Base-by-base conservation (phyloP, 2,329 filamentous ascomycete genomes). In the Didymella lethalis region DNA sequence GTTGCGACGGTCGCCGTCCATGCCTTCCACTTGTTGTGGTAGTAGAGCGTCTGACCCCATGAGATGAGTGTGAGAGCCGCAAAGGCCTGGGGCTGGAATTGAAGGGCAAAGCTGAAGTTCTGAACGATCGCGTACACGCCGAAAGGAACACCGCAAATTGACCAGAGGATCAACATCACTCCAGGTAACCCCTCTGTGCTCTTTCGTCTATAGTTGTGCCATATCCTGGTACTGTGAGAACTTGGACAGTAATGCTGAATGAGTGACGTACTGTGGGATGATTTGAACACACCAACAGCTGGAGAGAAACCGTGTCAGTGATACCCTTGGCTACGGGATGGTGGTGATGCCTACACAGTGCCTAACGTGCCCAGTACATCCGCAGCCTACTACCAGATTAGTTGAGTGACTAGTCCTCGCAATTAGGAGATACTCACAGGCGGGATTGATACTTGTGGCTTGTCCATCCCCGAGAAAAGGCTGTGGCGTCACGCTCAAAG, bases 151-250 rank as follows among this genome's bases (percentile, higher is more conserved):
- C 71, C 72, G 82, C 85, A 86, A 31, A 81, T 68, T n/a, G 84
- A 85, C 86, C 86, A 89, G 1, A 88, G 72, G 61, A 88, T 84
- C 79, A 88, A 83, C 86, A 89, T 89, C 20, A 75, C 66, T 0
- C 80, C 81, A 0, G 86, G 86, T 2, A 89, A 75, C 2, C 87
- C 87, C 38, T 88, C 85, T 0, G 86, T 88, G 59, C 81, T 82
- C 68, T 89, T 88, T 12, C 77, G 81, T 20, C 80, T 79, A 82
- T 84, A 88, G 69, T 88, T 89, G 59, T 84, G 81, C 83, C 84
- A 88, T 77, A 89, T 87, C 62, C 75, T 76, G 48, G 3, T 41
- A 12, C 20, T 41, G 41, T 59, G 12, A 59, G 41, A 46, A 29
- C 7, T 2, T 16, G 32, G 3, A 18, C 2, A 11, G 16, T 16